Evolutionary conservation across 2,329 filamentous ascomycete species (phyloP), one percentile per base, ranked within the genome.

Genomic region (Arthrobotrys megalospora): DNA sequence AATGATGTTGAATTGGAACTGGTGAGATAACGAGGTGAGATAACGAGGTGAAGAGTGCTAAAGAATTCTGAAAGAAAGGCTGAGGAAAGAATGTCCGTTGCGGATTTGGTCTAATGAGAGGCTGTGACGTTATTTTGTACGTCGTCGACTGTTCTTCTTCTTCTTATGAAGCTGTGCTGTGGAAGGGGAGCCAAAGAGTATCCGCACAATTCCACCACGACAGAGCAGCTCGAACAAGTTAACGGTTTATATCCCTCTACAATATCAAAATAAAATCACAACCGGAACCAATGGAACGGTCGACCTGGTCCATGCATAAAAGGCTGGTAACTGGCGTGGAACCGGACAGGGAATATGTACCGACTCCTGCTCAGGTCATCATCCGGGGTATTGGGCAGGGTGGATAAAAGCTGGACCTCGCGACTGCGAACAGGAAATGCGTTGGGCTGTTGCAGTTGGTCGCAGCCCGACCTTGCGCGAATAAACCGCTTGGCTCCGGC

Each of bases 391-490:
- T 34, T 50, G 38, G n/a, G 36, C 60, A 52, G 67, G 53, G 67
- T 47, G 19, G 53, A 36, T 36, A 43, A 41, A 19, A 36, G 14
- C 32, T 72, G 28, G 28, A 53, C 24, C 34, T 47, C 47, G 47
- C 68, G 63, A 68, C 41, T 75, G 70, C 70, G 70, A 75, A 67
- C 34, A 36, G 47, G 55, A 24, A 66, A 72, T 68, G 70, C 45
- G 70, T 75, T 75, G 70, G 63, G 28, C 45, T 75, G 70, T 75
- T 75, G 70, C 36, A 75, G 45, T 63, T 63, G 28, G 63, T n/a
- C 16, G 32, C 50, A 52, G 36, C 41, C 32, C 43, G 28, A 6
- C 36, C 10, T 11, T 67, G 63, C 41, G 36, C 45, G 63, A 60
- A 60, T 60, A 60, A 60, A 12, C 5, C 28, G 43, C 70, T 75